A percentile compares a stretch with the other conserved stretches of the same genome.
phyloP scores from a whole-genome alignment of 768 basidiomycete genomes.

The Dentipellis sp. region DNA sequence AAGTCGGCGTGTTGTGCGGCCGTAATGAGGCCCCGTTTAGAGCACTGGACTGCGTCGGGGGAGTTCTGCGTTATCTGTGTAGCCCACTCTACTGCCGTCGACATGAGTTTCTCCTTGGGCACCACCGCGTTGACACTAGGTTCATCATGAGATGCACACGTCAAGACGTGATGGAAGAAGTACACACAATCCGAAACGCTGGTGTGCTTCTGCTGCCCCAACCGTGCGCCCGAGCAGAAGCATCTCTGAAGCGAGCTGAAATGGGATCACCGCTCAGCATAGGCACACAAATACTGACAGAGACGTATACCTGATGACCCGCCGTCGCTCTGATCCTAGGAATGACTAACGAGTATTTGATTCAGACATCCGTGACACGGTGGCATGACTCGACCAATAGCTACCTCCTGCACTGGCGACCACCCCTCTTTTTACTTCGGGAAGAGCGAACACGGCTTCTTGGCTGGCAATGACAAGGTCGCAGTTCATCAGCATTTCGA shows the following conservation, averaged over 20 bases:
- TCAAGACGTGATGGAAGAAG: conserved; percentile 10
- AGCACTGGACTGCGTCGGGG: conserved; percentile 71
- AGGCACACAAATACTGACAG: background rate
- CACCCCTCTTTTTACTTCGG: conserved; percentile 74
- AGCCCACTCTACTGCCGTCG: conserved; percentile 55
- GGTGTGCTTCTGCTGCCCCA: conserved; percentile 55
- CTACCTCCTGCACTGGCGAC: conserved; percentile 62
- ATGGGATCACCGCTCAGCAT: background rate
- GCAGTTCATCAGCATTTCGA: conserved; percentile 51
- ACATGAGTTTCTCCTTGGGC: conserved; percentile 41
- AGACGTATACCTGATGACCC: conserved; percentile 60
- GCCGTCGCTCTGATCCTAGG: conserved; percentile 55
- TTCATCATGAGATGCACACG: conserved; percentile 4
- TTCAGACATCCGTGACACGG: background rate
- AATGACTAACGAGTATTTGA: conserved; percentile 32
- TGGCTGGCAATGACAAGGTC: conserved; percentile 65
- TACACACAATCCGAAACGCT: conserved; percentile 64
- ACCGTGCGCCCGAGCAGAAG: conserved; percentile 65
- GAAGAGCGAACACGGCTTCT: conserved; percentile 61
- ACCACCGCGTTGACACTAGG: conserved; percentile 66
- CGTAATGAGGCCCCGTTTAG: conserved; percentile 61
- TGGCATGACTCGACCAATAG: conserved; percentile 12
- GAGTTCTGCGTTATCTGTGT: conserved; percentile 52
- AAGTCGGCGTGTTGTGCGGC: conserved; percentile 40
- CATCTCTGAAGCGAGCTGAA: conserved; percentile 68